These are phyloP conservation scores for Myxozyma udenii DNA, from an alignment of 805 yeast genomes.

Conservation along the genomic window DNA sequence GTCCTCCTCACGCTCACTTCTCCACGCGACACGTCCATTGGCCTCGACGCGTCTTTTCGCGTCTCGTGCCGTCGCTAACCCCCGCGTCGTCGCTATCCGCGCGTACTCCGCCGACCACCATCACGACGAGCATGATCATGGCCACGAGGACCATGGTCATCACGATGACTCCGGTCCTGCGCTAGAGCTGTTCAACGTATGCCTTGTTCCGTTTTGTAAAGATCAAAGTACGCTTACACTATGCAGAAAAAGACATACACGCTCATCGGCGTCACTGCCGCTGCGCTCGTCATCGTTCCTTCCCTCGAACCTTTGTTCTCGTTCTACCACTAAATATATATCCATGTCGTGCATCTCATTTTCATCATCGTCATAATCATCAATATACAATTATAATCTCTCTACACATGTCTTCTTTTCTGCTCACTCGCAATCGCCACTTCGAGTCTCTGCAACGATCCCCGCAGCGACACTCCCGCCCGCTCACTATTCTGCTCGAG, in stretches of 20 bases:
- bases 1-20: not conserved
- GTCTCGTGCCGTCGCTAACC: not conserved
- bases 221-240: not conserved
- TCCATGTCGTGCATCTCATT: not conserved
- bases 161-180: conserved; percentile 14
- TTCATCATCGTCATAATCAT: not conserved
- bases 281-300: not conserved
- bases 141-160: conserved; percentile 11
- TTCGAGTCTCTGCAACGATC: conserved; percentile 28
- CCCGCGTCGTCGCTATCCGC: conserved; percentile 4
- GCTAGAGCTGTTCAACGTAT: conserved; percentile 7
- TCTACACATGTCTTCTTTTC: conserved; percentile 6
- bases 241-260: not conserved
- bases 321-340: not conserved
- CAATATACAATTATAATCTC: not conserved
- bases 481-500: conserved; percentile 36
- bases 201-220: not conserved
- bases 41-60: no score
- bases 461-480: conserved; percentile 30
- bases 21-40: not conserved
- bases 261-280: not conserved
- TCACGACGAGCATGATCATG: conserved; percentile 3
- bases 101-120: conserved; percentile 14
- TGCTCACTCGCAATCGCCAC: conserved; percentile 1
- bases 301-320: not conserved